Evolutionary conservation across 78 protist genomes (phyloP).

Genomic region (Dictyostelium intermedium): DNA sequence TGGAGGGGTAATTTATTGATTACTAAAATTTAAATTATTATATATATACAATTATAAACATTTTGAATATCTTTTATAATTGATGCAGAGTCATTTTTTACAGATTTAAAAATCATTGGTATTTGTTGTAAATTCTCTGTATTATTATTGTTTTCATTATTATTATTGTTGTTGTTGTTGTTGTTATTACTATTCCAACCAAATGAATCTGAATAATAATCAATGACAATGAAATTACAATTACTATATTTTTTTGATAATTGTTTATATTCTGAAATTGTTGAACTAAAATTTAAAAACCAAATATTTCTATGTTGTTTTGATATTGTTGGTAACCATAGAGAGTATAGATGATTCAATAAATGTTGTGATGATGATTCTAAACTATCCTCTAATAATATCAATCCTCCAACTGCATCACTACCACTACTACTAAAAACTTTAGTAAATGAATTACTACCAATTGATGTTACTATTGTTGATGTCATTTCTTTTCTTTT

Average conservation of each 20-base stretch:
- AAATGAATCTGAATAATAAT: constrained; percentile 73
- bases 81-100: constrained; percentile 18
- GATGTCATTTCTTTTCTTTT: background rate
- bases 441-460: constrained; percentile 17
- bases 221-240: constrained; percentile 61
- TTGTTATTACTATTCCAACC: constrained; percentile 43
- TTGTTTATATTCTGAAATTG: constrained; percentile 22
- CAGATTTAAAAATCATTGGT: constrained; percentile 52
- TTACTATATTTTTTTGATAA: constrained; percentile 60
- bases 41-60: background rate
- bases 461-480: constrained; percentile 1
- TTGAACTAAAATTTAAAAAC: constrained; percentile 50
- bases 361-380: constrained; percentile 50
- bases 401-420: constrained; percentile 28
- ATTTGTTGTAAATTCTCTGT: background rate
- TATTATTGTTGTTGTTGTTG: background rate
- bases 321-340: constrained; percentile 7
- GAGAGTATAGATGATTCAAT: constrained; percentile 42
- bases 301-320: constrained; percentile 44
- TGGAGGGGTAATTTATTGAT: too few relatives aligned
- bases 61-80: constrained; percentile 1
- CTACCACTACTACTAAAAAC: constrained; percentile 19
- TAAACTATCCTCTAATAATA: constrained; percentile 68
- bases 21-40: background rate
- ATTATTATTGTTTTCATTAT: too few relatives aligned